Conservation (phyloP, 2,329 filamentous ascomycete species). For the Cordyceps cateniannulata region DNA sequence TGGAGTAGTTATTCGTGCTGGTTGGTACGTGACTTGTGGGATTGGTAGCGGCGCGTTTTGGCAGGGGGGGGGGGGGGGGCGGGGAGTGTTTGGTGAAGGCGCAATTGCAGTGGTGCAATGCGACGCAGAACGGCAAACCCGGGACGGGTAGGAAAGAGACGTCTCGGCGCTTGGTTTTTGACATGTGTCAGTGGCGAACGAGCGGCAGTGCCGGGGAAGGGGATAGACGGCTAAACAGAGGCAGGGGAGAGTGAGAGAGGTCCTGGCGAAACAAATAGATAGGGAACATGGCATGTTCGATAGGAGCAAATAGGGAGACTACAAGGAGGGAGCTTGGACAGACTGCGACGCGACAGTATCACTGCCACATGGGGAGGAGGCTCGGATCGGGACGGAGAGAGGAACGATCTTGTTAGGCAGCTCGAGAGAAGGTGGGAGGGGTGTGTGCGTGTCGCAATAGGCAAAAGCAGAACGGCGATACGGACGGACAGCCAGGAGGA, state of each 20-base stretch:
- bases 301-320: conserved; percentile 7
- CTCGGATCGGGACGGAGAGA: conserved; percentile 10
- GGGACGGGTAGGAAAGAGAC: conserved; percentile 5
- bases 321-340: background rate
- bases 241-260: background rate
- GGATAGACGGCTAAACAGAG: background rate
- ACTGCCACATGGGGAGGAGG: background rate
- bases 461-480: background rate
- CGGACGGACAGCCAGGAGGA: background rate
- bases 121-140: background rate
- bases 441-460: background rate
- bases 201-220: background rate
- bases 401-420: conserved; percentile 11
- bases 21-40: background rate
- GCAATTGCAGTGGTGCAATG: conserved; percentile 4
- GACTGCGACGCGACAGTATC: too few species aligned
- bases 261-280: background rate
- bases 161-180: background rate
- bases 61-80: background rate
- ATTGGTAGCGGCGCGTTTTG: background rate
- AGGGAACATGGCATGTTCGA: background rate
- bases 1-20: background rate
- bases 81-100: background rate
- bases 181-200: conserved; percentile 3
- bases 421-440: background rate